Conservation (phyloP, 192 early-diverging fungal genomes). For the Linnemannia hyalina region DNA sequence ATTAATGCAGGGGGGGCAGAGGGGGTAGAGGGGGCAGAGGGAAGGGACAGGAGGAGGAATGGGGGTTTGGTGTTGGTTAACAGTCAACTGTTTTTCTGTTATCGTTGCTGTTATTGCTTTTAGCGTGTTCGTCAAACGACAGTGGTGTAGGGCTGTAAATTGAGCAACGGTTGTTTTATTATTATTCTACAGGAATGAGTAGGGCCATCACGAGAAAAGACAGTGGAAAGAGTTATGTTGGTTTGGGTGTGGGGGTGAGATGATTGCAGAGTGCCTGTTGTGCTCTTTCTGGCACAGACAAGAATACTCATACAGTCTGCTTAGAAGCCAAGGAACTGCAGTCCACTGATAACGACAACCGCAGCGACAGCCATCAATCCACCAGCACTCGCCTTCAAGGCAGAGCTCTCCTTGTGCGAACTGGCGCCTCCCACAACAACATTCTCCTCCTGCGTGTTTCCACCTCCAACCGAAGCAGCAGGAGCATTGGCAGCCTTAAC, state of each 20-base stretch:
- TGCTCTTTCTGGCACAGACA: neutral
- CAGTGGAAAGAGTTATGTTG: too few relatives aligned
- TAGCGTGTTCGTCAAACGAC: too few relatives aligned
- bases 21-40: too few relatives aligned
- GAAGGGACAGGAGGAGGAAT: neutral
- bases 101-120: neutral
- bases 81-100: neutral
- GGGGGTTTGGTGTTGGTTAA: neutral
- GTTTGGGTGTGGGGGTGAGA: too few relatives aligned
- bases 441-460: neutral
- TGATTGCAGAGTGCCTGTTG: neutral
- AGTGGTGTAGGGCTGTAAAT: too few relatives aligned
- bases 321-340: neutral
- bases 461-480: neutral
- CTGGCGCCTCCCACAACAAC: neutral
- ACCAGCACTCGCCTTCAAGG: neutral
- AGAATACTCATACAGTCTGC: neutral
- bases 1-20: conserved; percentile 10
- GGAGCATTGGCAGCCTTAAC: neutral
- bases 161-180: too few relatives aligned
- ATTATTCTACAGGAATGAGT: too few relatives aligned
- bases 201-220: too few relatives aligned
- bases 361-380: neutral
- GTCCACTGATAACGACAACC: neutral
- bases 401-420: neutral